Base-by-base conservation (phyloP, 257 asterid genomes). In the Solanum tacnaense region DNA sequence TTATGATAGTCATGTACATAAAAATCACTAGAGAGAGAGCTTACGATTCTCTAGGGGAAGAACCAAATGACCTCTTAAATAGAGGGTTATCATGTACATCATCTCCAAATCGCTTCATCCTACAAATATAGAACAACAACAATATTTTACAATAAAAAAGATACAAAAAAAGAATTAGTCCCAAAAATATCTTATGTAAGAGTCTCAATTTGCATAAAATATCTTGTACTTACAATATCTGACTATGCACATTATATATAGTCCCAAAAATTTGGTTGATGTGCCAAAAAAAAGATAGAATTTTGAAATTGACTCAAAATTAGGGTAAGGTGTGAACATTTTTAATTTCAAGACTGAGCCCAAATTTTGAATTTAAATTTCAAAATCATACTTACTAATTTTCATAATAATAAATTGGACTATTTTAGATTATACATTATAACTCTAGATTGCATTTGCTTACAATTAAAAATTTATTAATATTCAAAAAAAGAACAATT, bases 31-130 rank as follows among this genome's bases (percentile, higher is more conserved):
- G 68, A 52, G 49, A 89, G 82, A 60, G 71, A 85, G 89, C 95
- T 93, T 94, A 97, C 99, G 95, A 90, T 91, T 94, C 98, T 84
- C 91, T 94, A 21, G 95, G 94, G 87, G 95, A 92, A 86, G 96
- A 90, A 74, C 90, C 94, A 87, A 89, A 90, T 86, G 95, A 98
- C 86, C 96, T 94, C 93, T 96, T 95, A 87, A 94, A 90, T 88
- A 86, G 83, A 91, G 70, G 29, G 6, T 23, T 9, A 62, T 23
- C 70, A 23, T 23, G 70, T 88, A 86, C 94, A 88, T 97, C 98
- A 39, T 94, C 98, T 88, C 97, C 85, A 58, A 91, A 86, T 83
- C 98, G 95, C 95, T 94, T 95, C 99, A 97, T 97, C 89, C 88
- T 94, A 29, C 90, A 89, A 89, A 93, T 29, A 85, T 20, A 74